Conservation (phyloP, 2,329 filamentous ascomycete genomes). For the Fusarium verrucosum region DNA sequence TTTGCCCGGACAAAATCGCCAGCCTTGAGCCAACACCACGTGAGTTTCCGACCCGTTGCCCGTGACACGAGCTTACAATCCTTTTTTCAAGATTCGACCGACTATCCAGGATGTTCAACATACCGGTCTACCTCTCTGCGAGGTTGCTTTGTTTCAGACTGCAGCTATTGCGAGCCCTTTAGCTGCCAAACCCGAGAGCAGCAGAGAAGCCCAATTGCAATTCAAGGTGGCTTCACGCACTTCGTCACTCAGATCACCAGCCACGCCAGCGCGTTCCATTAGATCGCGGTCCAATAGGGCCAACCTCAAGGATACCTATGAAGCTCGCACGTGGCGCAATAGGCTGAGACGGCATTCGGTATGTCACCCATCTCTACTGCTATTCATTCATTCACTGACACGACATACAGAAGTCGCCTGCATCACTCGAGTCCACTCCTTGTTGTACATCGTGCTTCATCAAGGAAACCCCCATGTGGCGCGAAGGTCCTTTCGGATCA, state of each 20-base stretch:
- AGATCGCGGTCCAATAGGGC: slow-evolving; percentile 1
- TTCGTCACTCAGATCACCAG: not conserved
- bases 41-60: not conserved
- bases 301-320: slow-evolving; percentile 10
- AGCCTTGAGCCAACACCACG: not conserved
- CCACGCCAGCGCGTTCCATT: not conserved
- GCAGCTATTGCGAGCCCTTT: slow-evolving; percentile 3
- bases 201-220: not conserved
- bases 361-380: not conserved
- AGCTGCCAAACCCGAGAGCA: not conserved
- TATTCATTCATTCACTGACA: not conserved
- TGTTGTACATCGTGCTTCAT: slow-evolving; percentile 25
- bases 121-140: slow-evolving; percentile 6
- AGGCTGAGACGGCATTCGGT: slow-evolving; percentile 15
- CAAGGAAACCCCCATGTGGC: slow-evolving; percentile 21
- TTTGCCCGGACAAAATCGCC: not conserved
- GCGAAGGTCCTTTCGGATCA: slow-evolving; percentile 15
- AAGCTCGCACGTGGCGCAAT: slow-evolving; percentile 23
- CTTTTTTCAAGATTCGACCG: slow-evolving; percentile 1
- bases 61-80: not conserved
- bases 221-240: not conserved
- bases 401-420: slow-evolving; percentile 1
- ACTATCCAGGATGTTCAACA: slow-evolving; percentile 4
- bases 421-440: not conserved
- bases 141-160: slow-evolving; percentile 15